Evolutionary conservation across 495 filamentous ascomycete species (phyloP).

Genomic region (Tuber aestivum): DNA sequence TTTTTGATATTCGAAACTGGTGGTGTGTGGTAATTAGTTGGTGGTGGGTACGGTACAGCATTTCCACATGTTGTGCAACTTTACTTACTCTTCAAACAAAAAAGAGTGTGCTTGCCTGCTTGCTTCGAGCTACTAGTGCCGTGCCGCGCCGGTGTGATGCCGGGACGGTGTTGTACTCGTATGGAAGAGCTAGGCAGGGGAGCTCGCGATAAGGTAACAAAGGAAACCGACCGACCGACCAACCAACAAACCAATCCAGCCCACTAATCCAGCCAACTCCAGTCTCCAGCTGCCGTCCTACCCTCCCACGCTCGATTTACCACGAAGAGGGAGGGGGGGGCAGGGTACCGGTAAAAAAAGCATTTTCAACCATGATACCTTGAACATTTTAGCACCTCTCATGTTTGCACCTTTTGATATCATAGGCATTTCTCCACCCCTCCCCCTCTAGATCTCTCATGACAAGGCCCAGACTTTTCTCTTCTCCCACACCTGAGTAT

Average conservation of each 20-base stretch:
- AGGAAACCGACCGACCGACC: not conserved
- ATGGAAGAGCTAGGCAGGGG: not conserved
- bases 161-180: not conserved
- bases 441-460: not conserved
- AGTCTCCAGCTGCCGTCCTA: constrained; percentile 6
- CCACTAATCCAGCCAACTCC: too few relatives aligned
- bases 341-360: too few relatives aligned
- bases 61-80: constrained; percentile 6
- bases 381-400: not conserved
- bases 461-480: not conserved
- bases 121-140: constrained; percentile 1
- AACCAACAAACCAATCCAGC: not conserved
- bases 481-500: not conserved
- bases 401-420: not conserved
- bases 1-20: constrained; percentile 1
- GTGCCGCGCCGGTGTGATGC: not conserved
- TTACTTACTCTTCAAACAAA: not conserved
- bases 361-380: not conserved
- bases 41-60: not conserved
- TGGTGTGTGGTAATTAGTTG: not conserved
- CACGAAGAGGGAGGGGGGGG: not conserved
- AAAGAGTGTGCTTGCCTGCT: not conserved
- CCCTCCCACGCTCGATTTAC: not conserved
- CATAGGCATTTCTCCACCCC: not conserved
- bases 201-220: constrained; percentile 1